Evolutionary conservation across 345 rosid species (phyloP), one percentile per base, ranked within the genome.

Genomic region (Salix brachista): DNA sequence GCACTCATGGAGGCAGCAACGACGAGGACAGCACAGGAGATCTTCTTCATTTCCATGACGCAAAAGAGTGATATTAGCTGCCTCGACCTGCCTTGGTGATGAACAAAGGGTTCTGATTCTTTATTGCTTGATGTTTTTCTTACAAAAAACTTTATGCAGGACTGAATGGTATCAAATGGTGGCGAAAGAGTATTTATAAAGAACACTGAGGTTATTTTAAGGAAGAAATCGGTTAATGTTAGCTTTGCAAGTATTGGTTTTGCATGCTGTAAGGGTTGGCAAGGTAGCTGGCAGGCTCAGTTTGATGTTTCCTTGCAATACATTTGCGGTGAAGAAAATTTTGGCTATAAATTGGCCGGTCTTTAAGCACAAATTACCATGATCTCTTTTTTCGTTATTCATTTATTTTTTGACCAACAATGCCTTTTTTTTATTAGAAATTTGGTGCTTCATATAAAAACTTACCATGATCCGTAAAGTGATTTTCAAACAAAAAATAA

Each of bases 11-110:
- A 84, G 82, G 91, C 90, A 4, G 92, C 92, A 0, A 81, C 89
- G 0, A 88, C 9, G 28, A 90, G 77, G 80, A 89, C 80, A 26
- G 87, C 92, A 13, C 77, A 86, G 70, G 86, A 83, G 82, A 92
- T 85, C 90, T 88, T 94, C 86, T 89, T 91, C 90, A 86, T 75
- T 74, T 84, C 94, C 96, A 94, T 94, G 83, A 62, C 74, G 80
- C 71, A 71, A 76, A 79, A 62, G 61, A n/a, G 56, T 36, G 67
- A 26, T 12, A 46, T 9, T 56, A 34, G 18, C 42, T 1, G 46
- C 10, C 26, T 41, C 54, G 69, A 75, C 75, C 75, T 75, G 80
- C 75, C 73, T 62, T 50, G 76, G 26, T 17, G 77, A 66, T 19
- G 80, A 78, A 69, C 78, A 71, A 73, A 78, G 48, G 30, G 61